Base-by-base conservation (phyloP, 2,329 filamentous ascomycete genomes). In the Ophiocordyceps robertsii region DNA sequence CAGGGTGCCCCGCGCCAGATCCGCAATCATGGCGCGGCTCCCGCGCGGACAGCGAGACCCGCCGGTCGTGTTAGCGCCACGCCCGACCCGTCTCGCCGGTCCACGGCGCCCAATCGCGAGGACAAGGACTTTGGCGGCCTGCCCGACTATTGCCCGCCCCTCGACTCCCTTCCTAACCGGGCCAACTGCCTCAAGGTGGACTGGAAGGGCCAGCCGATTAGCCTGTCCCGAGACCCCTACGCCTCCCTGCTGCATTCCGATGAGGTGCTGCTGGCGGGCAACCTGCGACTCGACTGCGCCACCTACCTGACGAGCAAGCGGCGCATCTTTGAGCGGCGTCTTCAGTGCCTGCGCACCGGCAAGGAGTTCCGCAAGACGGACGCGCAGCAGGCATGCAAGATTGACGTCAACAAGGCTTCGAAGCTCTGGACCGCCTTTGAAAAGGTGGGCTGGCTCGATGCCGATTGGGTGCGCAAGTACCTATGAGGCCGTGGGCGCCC, bases 401-500 rank as follows among this genome's bases (percentile, higher is more conserved):
- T 95, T 49, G 90, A 96, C 55, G 90, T 96, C 59, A 95, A 95
- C 70, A 96, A 95, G 69, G 87, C 89, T 3, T 93, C 86, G 50
- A 90, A 90, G 61, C 70, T 96, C 38, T 95, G 87, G 84, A 80
- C 80, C 32, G 87, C 87, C 6, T 96, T 86, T 57, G 84, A 95
- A 40, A 82, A 80, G 53, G 84, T 92, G 32, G 84, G 83, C 51
- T 94, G 88, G 86, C 78, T 95, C 48, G 70, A 83, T 6, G 57
- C 66, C 14, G 50, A 58, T 4, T 71, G 67, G 65, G 62, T 75
- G 47, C 53, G 48, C 14, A 46, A 46, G 12, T 63, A 56, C 46
- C 29, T 63, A 19, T 63, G 53, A 58, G 29, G 45, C 27, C 42
- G 13, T 27, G 16, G 10, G 13, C 19, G 14, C 13, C n/a, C 35